Conservation (phyloP, 2,329 filamentous ascomycete species). For the Colletotrichum navitas region DNA sequence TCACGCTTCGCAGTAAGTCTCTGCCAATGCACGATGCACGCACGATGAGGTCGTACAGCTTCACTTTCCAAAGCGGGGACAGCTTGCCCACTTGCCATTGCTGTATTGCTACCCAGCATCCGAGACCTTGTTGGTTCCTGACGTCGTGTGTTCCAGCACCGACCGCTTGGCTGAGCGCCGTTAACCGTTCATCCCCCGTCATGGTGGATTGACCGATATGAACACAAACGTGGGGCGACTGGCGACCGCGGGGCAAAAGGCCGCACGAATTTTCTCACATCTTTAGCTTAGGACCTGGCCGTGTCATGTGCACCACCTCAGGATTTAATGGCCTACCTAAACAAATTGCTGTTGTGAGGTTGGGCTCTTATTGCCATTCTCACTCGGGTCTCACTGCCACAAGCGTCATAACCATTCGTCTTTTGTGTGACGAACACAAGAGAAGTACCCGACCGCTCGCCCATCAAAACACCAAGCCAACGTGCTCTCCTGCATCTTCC, state of each 20-base stretch:
- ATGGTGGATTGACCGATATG: constrained; percentile 21
- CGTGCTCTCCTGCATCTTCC: constrained; percentile 20
- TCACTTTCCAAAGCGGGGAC: constrained; percentile 22
- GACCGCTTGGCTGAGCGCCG: constrained; percentile 33
- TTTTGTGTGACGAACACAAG: not conserved
- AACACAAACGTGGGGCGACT: not conserved
- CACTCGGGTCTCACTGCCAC: not conserved
- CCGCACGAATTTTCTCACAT: constrained; percentile 2
- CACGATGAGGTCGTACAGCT: constrained; percentile 42
- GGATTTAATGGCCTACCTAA: too few relatives aligned
- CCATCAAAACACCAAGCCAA: constrained; percentile 8
- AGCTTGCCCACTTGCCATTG: constrained; percentile 9
- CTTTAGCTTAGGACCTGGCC: not conserved
- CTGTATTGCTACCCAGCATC: constrained; percentile 31
- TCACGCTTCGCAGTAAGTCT: not conserved
- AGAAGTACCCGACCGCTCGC: not conserved
- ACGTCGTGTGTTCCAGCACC: constrained; percentile 26
- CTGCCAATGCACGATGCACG: constrained; percentile 31
- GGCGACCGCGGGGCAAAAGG: constrained; percentile 12
- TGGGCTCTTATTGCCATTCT: not conserved
- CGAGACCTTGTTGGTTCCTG: constrained; percentile 29
- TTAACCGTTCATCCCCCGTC: constrained; percentile 24
- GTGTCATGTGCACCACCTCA: constrained; percentile 4
- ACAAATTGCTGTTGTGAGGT: too few relatives aligned
- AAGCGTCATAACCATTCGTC: not conserved